Percentiles rank a stretch among this genome's conserved stretches.
These are phyloP conservation scores for Pisolithus thermaeus DNA, from an alignment of 1,284 basidiomycete species.

Conservation along the genomic window DNA sequence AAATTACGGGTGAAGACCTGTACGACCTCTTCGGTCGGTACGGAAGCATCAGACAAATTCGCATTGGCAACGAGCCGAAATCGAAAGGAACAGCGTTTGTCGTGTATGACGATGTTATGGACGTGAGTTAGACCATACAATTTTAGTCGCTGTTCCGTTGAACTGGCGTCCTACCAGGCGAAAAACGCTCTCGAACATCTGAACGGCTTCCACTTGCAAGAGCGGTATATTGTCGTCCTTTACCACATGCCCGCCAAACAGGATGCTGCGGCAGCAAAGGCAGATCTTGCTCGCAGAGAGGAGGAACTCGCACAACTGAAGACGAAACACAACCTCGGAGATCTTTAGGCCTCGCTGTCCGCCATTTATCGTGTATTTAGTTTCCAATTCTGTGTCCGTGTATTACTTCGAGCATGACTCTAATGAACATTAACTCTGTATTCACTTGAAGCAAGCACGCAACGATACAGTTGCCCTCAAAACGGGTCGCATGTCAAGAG, in stretches of 20 bases:
- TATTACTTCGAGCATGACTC: slow-evolving; percentile 3
- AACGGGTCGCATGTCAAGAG: too few relatives aligned
- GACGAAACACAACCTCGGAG: slow-evolving; percentile 77
- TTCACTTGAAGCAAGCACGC: too few relatives aligned
- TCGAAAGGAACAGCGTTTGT: slow-evolving; percentile 96
- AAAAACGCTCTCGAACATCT: slow-evolving; percentile 95
- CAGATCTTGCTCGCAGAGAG: slow-evolving; percentile 88
- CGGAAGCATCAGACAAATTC: slow-evolving; percentile 93
- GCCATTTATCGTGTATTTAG: background rate
- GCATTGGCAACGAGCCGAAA: slow-evolving; percentile 88
- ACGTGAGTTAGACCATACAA: slow-evolving; percentile 46
- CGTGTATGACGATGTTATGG: slow-evolving; percentile 87
- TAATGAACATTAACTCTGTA: background rate
- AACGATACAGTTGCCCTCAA: too few relatives aligned
- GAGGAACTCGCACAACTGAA: slow-evolving; percentile 87
- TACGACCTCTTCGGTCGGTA: slow-evolving; percentile 98
- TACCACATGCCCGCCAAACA: slow-evolving; percentile 98
- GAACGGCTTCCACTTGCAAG: slow-evolving; percentile 98
- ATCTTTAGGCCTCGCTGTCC: slow-evolving; percentile 39
- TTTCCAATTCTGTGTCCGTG: background rate
- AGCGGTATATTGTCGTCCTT: slow-evolving; percentile 95
- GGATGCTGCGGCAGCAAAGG: slow-evolving; percentile 87
- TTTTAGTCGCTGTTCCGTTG: slow-evolving; percentile 2
- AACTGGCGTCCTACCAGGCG: slow-evolving; percentile 45
- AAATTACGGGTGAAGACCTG: slow-evolving; percentile 88